Percentiles rank a stretch among this genome's conserved stretches.
Evolutionary conservation across 768 basidiomycete genomes (phyloP).

Genomic region (Sistotremastrum suecicum): DNA sequence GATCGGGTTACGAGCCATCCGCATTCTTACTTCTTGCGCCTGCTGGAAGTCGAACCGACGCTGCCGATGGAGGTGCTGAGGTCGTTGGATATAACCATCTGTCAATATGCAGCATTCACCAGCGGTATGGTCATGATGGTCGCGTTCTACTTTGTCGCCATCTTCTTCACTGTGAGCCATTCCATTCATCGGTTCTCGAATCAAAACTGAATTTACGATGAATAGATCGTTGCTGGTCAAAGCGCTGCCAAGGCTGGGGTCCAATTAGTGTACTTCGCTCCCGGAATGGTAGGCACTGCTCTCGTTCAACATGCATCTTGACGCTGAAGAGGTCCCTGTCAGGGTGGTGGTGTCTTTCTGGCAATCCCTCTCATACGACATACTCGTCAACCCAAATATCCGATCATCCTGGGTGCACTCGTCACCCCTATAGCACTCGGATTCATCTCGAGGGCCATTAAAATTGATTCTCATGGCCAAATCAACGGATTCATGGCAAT

Average conservation of each 20-base stretch:
- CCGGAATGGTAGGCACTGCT: conserved; percentile 25
- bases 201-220: not conserved
- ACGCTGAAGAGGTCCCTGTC: not conserved
- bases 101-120: conserved; percentile 24
- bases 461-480: conserved; percentile 18
- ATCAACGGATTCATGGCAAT: conserved; percentile 31
- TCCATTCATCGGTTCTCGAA: too few species aligned
- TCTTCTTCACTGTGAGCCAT: conserved; percentile 26
- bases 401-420: conserved; percentile 24
- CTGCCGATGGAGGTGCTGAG: conserved; percentile 32
- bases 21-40: not conserved
- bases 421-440: conserved; percentile 28
- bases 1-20: not conserved
- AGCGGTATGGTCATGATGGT: conserved; percentile 35
- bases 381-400: conserved; percentile 25
- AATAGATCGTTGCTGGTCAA: conserved; percentile 24
- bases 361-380: conserved; percentile 21
- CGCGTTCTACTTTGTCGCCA: conserved; percentile 40
- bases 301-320: too few species aligned
- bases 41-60: conserved; percentile 23
- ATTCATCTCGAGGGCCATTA: conserved; percentile 27
- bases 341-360: conserved; percentile 25
- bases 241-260: conserved; percentile 27
- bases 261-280: conserved; percentile 38
- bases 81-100: conserved; percentile 26